Base-by-base conservation (phyloP, 2,329 filamentous ascomycete species). In the Fusarium proliferatum region DNA sequence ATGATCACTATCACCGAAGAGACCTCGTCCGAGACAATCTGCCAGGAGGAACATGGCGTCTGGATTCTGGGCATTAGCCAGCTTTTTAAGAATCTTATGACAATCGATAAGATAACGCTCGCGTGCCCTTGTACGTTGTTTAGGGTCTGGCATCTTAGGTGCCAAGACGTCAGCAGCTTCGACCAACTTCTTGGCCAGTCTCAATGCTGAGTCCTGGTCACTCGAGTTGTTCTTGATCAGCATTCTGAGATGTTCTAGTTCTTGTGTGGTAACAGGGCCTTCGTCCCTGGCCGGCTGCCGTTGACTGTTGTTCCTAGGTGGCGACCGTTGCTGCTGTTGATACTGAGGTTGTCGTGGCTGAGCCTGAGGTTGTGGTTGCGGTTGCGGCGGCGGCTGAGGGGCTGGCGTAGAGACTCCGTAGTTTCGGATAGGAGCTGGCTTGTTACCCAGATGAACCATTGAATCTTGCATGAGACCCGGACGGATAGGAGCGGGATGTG, bases 31-130 rank as follows among this genome's bases (percentile, higher is more conserved):
- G 76, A 96, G 92, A 79, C 93, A 94, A 81, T 98, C 96, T 26
- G 96, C 96, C 59, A 97, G 84, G 76, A 94, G 94, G 83, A 99
- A 99, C 91, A 97, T 97, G 36, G 96, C 95, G 13, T 97, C 95
- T 0, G 90, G 84, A 77, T 96, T 94, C 69, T 93, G 91, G 17
- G 86, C 86, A 57, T 88, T 88, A 12, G 92, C 90, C 15, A 98
- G 87, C 81, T 97, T 98, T 85, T 98, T 98, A 48, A 98, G 85
- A 30, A 95, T 91, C 82, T 98, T 98, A 80, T 96, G 91, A 2
- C 94, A 94, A 79, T 98, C 96, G 74, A 92, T 85, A 21, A 96
- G 86, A 80, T 96, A 98, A 64, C 92, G 92, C 77, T 98, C 96
- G 36, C 94, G 92, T 4, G 91, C 87, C 77, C 96, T 94, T 13